Evolutionary conservation across 352 stramenopile genomes (phyloP).

Genomic region (Globisporangium parvum): DNA sequence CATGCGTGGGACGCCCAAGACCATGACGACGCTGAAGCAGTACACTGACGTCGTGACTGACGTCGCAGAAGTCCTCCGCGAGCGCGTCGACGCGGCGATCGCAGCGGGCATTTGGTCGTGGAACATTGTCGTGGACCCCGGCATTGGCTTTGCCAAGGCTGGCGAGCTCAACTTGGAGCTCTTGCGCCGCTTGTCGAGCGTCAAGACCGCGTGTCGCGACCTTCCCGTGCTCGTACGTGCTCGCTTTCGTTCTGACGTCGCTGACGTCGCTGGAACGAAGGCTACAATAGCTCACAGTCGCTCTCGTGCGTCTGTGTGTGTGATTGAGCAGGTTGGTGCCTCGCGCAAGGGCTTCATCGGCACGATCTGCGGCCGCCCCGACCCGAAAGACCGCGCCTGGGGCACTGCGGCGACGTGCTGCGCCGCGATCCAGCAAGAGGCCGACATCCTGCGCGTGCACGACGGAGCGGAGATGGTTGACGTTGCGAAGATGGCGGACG

Average conservation of each 20-base stretch:
- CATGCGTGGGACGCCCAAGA: slow-evolving; percentile 95
- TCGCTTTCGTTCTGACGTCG: no score
- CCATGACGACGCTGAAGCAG: slow-evolving; percentile 89
- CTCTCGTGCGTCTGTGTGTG: not conserved
- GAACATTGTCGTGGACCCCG: slow-evolving; percentile 95
- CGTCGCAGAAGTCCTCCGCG: slow-evolving; percentile 74
- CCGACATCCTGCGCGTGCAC: slow-evolving; percentile 94
- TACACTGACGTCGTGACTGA: slow-evolving; percentile 90
- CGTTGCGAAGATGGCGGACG: slow-evolving; percentile 87
- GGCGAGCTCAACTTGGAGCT: slow-evolving; percentile 88
- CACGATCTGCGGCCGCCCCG: slow-evolving; percentile 80
- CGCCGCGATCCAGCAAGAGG: slow-evolving; percentile 63
- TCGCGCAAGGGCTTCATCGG: slow-evolving; percentile 98
- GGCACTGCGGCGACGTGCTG: slow-evolving; percentile 91
- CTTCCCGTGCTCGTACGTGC: slow-evolving; percentile 48
- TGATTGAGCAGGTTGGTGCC: slow-evolving; percentile 65
- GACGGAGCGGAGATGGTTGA: slow-evolving; percentile 91
- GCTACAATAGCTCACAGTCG: no score
- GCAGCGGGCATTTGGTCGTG: slow-evolving; percentile 87
- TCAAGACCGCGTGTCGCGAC: slow-evolving; percentile 40
- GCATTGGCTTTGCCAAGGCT: slow-evolving; percentile 98
- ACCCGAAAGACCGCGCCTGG: slow-evolving; percentile 88
- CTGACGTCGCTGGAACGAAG: no score
- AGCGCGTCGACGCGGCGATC: slow-evolving; percentile 73
- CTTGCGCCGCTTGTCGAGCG: slow-evolving; percentile 63